Evolutionary conservation across 2,329 filamentous ascomycete species (phyloP).

Genomic region (Colletotrichum graminicola): DNA sequence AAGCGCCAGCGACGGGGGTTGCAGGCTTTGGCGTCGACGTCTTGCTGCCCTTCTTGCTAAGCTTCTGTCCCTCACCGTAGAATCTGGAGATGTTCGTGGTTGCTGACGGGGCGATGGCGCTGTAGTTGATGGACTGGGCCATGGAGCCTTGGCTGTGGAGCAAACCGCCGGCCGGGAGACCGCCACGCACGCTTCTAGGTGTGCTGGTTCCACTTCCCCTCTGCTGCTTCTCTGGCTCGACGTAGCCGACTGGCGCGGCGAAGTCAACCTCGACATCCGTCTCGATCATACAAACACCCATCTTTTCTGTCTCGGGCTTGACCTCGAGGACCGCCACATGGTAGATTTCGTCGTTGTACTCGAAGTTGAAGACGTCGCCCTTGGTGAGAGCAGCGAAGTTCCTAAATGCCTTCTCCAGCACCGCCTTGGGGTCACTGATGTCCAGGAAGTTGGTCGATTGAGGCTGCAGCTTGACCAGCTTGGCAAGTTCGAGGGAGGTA

Average conservation of each 20-base stretch:
- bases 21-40: constrained; percentile 77
- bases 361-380: constrained; percentile 94
- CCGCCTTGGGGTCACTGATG: constrained; percentile 96
- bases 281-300: constrained; percentile 93
- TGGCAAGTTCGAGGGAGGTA: constrained; percentile 89
- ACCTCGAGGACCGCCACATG: constrained; percentile 94
- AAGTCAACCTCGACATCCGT: constrained; percentile 98
- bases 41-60: constrained; percentile 89
- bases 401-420: constrained; percentile 95
- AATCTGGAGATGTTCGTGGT: constrained; percentile 82
- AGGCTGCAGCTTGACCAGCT: constrained; percentile 95
- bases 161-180: constrained; percentile 76
- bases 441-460: constrained; percentile 95
- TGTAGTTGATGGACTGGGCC: constrained; percentile 98
- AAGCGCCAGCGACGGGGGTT: constrained; percentile 75
- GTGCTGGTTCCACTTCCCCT: constrained; percentile 84
- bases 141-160: constrained; percentile 91
- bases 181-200: constrained; percentile 74
- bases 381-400: constrained; percentile 95
- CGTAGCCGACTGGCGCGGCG: constrained; percentile 91
- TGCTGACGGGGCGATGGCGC: constrained; percentile 84
- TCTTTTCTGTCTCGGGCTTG: constrained; percentile 85
- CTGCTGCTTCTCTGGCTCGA: constrained; percentile 78
- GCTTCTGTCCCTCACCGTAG: constrained; percentile 80
- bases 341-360: constrained; percentile 95